Evolutionary conservation across 176 grass and related monocot species (phyloP), one percentile per base, ranked within the genome.

Genomic region (Bromus sterilis): DNA sequence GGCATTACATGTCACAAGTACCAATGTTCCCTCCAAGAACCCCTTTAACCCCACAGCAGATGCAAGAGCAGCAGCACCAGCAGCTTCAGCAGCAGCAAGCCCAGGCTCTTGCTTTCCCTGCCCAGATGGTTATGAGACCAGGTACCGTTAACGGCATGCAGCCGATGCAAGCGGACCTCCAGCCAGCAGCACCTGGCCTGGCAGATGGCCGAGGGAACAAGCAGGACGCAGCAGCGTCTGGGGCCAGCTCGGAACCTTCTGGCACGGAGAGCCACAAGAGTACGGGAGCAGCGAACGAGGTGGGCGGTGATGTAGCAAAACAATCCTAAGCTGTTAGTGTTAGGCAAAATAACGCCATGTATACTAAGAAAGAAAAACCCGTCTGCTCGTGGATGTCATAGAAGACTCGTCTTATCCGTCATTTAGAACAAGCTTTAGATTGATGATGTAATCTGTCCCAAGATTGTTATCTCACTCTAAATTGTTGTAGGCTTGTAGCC

Each of bases 21-120:
- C 86, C 88, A 11, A 88, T 89, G 74, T 91, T 99, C 78, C 93
- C 93, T 75, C 90, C 95, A 78, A 89, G 96, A 85, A 86, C 87
- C 32, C 89, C 92, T 24, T 63, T 93, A 75, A 95, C 81, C 43
- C 94, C 91, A 11, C 94, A 94, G 43, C 91, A 93, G 87, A 86
- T 80, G 91, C 91, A 65, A 87, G 91, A 91, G 77, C 94, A 93
- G 77, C 91, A 93, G 73, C 87, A 44, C 53, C 84, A 90, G 61
- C 90, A 93, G 55, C 78, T 91, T 40, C 89, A 91, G 75, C 89
- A 94, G 79, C 91, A 93, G 53, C 92, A 94, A 86, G 84, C 76
- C 11, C 86, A 91, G 33, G 91, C 73, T 64, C 91, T 90, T 59
- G 4, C 85, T 35, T 94, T 94, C 88, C 75, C 86, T 1, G 78